These are phyloP conservation scores for Cucumis hystrix DNA, from an alignment of 306 rosid species.

Conservation along the genomic window DNA sequence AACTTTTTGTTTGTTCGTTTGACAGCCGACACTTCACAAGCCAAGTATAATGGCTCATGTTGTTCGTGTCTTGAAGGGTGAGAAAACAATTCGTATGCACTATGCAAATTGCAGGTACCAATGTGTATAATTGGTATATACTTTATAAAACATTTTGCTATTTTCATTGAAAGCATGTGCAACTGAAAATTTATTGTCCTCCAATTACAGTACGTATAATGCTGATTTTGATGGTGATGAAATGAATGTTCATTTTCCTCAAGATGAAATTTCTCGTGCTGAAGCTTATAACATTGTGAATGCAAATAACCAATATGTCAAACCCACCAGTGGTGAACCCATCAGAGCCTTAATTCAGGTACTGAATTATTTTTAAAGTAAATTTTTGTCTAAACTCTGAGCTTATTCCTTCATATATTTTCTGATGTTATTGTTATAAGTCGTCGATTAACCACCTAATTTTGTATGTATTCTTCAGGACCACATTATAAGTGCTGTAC, in stretches of 20 bases:
- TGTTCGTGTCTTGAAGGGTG: conserved; percentile 88
- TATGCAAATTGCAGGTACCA: conserved; percentile 52
- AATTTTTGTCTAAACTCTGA: neutral
- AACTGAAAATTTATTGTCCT: neutral
- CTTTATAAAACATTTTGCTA: neutral
- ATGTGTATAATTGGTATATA: neutral
- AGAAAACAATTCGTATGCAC: conserved; percentile 95
- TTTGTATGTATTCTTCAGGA: conserved; percentile 41
- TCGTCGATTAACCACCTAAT: neutral
- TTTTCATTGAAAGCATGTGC: conserved; percentile 2
- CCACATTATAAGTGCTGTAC: conserved; percentile 83
- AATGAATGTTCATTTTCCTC: conserved; percentile 96
- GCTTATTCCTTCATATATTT: neutral
- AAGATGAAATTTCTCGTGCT: conserved; percentile 93
- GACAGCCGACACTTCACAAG: conserved; percentile 96
- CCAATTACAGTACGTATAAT: conserved; percentile 63
- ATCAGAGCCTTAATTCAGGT: conserved; percentile 95
- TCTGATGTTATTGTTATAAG: neutral
- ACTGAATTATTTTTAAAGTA: neutral
- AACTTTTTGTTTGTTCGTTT: neutral
- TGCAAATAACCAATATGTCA: conserved; percentile 91
- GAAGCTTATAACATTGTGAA: conserved; percentile 93
- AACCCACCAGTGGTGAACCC: conserved; percentile 97
- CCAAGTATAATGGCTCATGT: conserved; percentile 97
- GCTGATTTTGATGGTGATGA: conserved; percentile 99